Evolutionary conservation across 176 grass and related monocot species (phyloP), one percentile per base, ranked within the genome.

Genomic region (Eremochloa ophiuroides): DNA sequence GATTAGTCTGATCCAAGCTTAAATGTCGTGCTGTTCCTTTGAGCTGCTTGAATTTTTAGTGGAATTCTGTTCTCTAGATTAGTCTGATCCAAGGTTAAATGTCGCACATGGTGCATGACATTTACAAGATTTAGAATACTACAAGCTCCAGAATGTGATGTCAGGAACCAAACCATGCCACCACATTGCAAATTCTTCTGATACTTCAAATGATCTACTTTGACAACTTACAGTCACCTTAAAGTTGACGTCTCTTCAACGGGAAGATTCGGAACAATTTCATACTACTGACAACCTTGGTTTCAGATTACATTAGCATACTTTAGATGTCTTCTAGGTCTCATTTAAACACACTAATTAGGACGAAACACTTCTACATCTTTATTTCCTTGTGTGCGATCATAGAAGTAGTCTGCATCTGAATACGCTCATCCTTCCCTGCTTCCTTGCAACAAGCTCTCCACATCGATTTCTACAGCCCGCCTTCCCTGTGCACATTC

Each of bases 391-490:
- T 12, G 40, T 23, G 13, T n/a, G 64, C 22, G 31, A 82, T 37
- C 37, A 65, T 53, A n/a, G n/a, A n/a, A n/a, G n/a, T n/a, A 62
- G 18, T 35, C 31, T 9, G 22, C 26, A 34, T 79, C 66, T 51
- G 82, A 83, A 76, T 48, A 22, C 77, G 41, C 70, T 6, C 73
- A 56, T 69, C 38, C 15, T 8, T 75, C 38, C 22, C n/a, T 62
- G 75, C 84, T 67, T 86, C 72, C 66, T 88, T 91, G 88, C 74
- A 79, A 92, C 72, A 81, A 97, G 62, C 75, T 86, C 78, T 94
- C 91, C 10, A 90, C 14, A 56, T 87, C 86, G 71, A 62, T 92
- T 84, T 87, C 73, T 71, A 84, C 71, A 39, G 40, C 67, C 22
- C 66, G 4, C 51, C 83, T 2, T 85, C 76, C 44, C 87, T 71